Conservation (phyloP, 192 early-diverging fungal genomes). For the Ambispora gerdemannii region DNA sequence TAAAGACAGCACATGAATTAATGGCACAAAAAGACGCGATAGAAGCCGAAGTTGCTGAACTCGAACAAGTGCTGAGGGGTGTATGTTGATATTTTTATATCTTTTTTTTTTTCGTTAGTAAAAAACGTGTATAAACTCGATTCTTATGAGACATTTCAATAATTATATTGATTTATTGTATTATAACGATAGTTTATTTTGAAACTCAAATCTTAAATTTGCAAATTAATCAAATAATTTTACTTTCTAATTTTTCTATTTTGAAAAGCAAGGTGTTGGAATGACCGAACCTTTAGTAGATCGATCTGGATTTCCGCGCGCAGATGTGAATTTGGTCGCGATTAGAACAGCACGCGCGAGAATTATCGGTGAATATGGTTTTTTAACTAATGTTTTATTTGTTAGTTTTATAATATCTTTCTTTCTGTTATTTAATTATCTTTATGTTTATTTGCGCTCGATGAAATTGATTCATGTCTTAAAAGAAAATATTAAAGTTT, state of each 20-base stretch:
- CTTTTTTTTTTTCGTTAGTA: background rate
- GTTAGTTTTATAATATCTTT: background rate
- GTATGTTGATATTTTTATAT: slow-evolving; percentile 26
- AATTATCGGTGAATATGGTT: slow-evolving; percentile 31
- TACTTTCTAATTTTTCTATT: background rate
- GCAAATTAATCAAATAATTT: background rate
- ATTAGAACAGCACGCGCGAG: slow-evolving; percentile 42
- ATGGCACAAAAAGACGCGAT: slow-evolving; percentile 49
- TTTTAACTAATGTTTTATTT: too few relatives aligned
- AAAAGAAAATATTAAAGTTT: too few relatives aligned
- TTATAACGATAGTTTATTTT: too few relatives aligned
- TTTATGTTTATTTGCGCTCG: too few relatives aligned
- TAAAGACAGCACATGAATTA: slow-evolving; percentile 38
- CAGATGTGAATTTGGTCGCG: slow-evolving; percentile 51
- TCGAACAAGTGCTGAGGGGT: slow-evolving; percentile 39
- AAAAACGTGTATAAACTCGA: too few relatives aligned
- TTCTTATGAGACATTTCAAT: too few relatives aligned
- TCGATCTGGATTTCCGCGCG: slow-evolving; percentile 48
- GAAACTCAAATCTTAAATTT: too few relatives aligned
- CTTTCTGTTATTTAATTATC: background rate
- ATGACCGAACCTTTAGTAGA: slow-evolving; percentile 49
- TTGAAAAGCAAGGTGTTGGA: slow-evolving; percentile 48
- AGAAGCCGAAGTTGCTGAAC: slow-evolving; percentile 39
- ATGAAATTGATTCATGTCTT: too few relatives aligned
- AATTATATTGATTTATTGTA: too few relatives aligned